Percentiles rank a stretch among this genome's conserved stretches.
These are phyloP conservation scores for Sporisorium exsertum DNA, from an alignment of 1,284 basidiomycete species.

Conservation along the genomic window DNA sequence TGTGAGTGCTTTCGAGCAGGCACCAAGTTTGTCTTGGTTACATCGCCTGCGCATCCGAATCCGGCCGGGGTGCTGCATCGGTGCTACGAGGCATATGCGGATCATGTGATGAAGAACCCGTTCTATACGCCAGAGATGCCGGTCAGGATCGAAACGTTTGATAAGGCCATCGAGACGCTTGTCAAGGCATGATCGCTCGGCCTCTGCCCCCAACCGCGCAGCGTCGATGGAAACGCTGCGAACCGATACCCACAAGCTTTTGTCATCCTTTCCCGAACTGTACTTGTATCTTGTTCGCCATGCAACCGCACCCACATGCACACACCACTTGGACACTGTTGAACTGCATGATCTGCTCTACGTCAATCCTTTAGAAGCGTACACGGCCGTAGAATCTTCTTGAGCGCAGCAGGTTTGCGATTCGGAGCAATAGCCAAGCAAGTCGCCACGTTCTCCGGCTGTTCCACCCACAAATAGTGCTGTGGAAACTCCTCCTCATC, in stretches of 20 bases:
- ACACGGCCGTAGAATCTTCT: constrained; percentile 70
- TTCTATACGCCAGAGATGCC: constrained; percentile 99
- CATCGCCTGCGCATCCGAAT: constrained; percentile 79
- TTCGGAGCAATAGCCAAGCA: constrained; percentile 75
- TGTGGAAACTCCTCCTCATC: constrained; percentile 51
- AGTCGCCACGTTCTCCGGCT: constrained; percentile 74
- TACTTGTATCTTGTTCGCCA: constrained; percentile 15
- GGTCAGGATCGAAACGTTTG: constrained; percentile 90
- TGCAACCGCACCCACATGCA: neutral
- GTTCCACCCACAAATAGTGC: constrained; percentile 74
- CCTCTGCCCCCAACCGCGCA: neutral
- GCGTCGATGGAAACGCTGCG: neutral
- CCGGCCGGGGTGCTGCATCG: constrained; percentile 73
- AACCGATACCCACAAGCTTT: neutral
- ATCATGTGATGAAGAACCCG: constrained; percentile 98
- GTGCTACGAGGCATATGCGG: constrained; percentile 89
- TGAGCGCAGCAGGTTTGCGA: constrained; percentile 71
- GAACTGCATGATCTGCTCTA: no score
- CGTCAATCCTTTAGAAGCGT: constrained; percentile 71
- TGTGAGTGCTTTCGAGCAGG: constrained; percentile 74
- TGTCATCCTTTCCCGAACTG: constrained; percentile 3
- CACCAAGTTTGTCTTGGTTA: constrained; percentile 95
- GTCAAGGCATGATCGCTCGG: constrained; percentile 30
- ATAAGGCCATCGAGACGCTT: constrained; percentile 72
- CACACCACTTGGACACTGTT: neutral